These are phyloP conservation scores for Spathaspora passalidarum DNA, from an alignment of 805 yeast species.

Conservation along the genomic window DNA sequence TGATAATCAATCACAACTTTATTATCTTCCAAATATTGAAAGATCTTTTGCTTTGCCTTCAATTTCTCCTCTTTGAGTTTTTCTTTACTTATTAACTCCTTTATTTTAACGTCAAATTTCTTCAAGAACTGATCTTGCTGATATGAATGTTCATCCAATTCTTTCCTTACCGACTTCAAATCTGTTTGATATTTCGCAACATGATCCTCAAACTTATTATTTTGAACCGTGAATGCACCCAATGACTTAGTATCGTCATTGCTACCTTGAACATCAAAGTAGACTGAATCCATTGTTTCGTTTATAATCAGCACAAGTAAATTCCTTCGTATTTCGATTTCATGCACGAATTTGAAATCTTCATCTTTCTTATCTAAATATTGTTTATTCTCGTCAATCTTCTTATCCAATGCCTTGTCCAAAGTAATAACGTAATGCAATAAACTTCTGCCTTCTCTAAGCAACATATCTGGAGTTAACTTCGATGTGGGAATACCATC, in stretches of 20 bases:
- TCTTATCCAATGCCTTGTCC: conserved; percentile 23
- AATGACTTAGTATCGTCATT: conserved; percentile 18
- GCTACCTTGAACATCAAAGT: conserved; percentile 4
- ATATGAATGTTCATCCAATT: conserved; percentile 23
- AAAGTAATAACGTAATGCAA: conserved; percentile 32
- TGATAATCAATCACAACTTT: conserved; percentile 13
- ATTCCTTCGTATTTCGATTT: conserved; percentile 21
- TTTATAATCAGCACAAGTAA: conserved; percentile 28
- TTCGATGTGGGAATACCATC: not conserved
- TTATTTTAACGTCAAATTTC: not conserved
- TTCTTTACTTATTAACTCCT: not conserved
- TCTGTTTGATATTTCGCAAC: conserved; percentile 20
- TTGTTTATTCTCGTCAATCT: conserved; percentile 8
- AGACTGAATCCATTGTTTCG: conserved; percentile 24
- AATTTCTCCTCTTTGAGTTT: not conserved
- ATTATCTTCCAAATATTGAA: conserved; percentile 4
- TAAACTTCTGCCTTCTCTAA: conserved; percentile 34
- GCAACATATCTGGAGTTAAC: conserved; percentile 29
- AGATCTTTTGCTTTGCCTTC: not conserved
- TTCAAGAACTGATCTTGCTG: conserved; percentile 13
- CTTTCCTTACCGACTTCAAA: conserved; percentile 16
- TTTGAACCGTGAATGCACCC: conserved; percentile 6
- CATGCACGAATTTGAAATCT: conserved; percentile 7
- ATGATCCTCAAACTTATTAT: conserved; percentile 18
- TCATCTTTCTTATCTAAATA: conserved; percentile 3